Conservation (phyloP, 768 basidiomycete species). For the Pleurotus sapidus region DNA sequence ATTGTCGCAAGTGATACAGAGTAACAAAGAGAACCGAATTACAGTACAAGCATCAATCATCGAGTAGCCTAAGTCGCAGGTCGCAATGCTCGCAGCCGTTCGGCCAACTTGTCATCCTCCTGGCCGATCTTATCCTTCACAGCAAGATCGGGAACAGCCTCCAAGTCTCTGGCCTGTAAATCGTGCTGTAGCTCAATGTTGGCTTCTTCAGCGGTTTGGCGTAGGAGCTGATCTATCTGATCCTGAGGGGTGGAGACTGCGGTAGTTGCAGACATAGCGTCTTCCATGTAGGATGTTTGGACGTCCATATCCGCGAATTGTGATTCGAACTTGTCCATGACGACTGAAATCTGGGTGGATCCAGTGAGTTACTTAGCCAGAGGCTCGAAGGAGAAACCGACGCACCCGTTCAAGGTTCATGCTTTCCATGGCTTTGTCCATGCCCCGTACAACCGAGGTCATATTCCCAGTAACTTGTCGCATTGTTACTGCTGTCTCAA, state of each 20-base stretch:
- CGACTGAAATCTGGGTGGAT: slow-evolving; percentile 77
- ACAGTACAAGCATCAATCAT: slow-evolving; percentile 4
- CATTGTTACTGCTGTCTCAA: slow-evolving; percentile 99
- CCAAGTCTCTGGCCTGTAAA: slow-evolving; percentile 62
- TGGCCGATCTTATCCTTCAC: slow-evolving; percentile 58
- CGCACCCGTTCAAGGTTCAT: slow-evolving; percentile 97
- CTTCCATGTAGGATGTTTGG: slow-evolving; percentile 97
- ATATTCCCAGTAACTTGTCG: slow-evolving; percentile 94
- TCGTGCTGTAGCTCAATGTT: slow-evolving; percentile 95
- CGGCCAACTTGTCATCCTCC: slow-evolving; percentile 80
- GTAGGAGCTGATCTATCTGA: slow-evolving; percentile 89
- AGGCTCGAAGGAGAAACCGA: slow-evolving; percentile 9
- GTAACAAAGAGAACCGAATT: background rate
- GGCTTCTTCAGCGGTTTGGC: slow-evolving; percentile 95
- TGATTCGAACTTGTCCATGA: slow-evolving; percentile 99
- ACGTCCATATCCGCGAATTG: slow-evolving; percentile 98
- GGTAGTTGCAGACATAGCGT: slow-evolving; percentile 90
- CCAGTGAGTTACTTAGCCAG: background rate
- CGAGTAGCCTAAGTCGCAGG: slow-evolving; percentile 54
- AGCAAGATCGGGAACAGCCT: slow-evolving; percentile 54
- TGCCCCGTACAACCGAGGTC: slow-evolving; percentile 93
- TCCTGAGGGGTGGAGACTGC: slow-evolving; percentile 95
- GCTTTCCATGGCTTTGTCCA: slow-evolving; percentile 99
- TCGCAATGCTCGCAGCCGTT: slow-evolving; percentile 83
- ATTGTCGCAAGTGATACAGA: background rate